These are phyloP conservation scores for Picea sitchensis DNA, from an alignment of 75 land plant species.

Conservation along the genomic window DNA sequence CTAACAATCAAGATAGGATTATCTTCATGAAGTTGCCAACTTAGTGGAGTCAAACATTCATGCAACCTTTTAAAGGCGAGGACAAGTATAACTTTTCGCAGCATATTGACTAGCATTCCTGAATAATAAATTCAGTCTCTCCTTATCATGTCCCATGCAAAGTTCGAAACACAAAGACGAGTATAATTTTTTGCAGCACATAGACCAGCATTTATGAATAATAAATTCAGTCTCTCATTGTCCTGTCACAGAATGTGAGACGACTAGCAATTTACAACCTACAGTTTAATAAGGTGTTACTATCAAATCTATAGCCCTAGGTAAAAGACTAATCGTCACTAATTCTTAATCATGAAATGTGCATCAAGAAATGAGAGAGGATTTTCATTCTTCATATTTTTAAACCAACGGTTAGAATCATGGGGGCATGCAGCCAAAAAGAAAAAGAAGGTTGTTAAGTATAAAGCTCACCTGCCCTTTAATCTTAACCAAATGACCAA, in stretches of 20 bases:
- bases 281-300: not conserved
- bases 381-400: not conserved
- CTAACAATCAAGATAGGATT: too few species aligned
- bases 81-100: not conserved
- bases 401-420: not conserved
- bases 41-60: not conserved
- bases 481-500: constrained; percentile 56
- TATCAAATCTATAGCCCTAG: not conserved
- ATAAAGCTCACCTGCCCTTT: constrained; percentile 60
- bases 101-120: too few species aligned
- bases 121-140: too few species aligned
- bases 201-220: too few species aligned
- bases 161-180: too few species aligned
- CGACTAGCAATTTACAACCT: not conserved
- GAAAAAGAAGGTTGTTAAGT: not conserved
- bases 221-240: not conserved
- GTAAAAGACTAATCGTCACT: not conserved
- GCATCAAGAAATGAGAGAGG: not conserved
- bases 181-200: too few species aligned
- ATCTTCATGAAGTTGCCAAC: not conserved
- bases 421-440: constrained; percentile 6
- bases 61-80: not conserved
- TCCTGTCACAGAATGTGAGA: not conserved
- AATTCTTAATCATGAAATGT: not conserved
- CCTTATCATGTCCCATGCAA: too few species aligned